Conservation (phyloP, 2,329 filamentous ascomycete genomes). For the Scorias spongiosa region DNA sequence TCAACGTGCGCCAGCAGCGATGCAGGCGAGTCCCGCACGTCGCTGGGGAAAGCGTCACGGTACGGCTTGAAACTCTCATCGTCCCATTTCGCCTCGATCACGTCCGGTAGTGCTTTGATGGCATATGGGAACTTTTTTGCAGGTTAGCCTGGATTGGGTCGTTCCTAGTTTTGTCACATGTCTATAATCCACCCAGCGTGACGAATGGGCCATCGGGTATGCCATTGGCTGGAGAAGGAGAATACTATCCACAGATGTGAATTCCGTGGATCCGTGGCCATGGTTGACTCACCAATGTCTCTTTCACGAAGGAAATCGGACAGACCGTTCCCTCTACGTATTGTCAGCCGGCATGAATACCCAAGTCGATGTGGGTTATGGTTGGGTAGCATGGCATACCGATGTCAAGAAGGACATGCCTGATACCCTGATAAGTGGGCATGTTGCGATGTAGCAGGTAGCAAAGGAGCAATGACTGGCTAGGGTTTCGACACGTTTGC, state of each 20-base stretch:
- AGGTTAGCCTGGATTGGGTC: neutral
- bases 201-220: neutral
- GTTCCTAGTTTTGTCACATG: no score
- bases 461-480: no score
- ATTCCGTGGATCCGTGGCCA: constrained; percentile 1
- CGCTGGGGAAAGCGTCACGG: constrained; percentile 53
- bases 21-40: constrained; percentile 42
- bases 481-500: no score
- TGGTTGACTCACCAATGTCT: constrained; percentile 54
- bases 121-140: constrained; percentile 64
- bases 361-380: neutral
- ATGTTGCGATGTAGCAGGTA: neutral
- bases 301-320: constrained; percentile 72
- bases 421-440: constrained; percentile 9
- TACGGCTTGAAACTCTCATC: constrained; percentile 49
- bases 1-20: constrained; percentile 51
- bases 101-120: constrained; percentile 47
- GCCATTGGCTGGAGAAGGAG: neutral
- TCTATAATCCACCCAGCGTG: neutral
- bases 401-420: constrained; percentile 23
- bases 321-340: constrained; percentile 62
- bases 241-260: constrained; percentile 1
- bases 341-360: neutral
- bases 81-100: constrained; percentile 53
- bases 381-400: constrained; percentile 12